These are phyloP conservation scores for Macadamia tetraphylla DNA, from an alignment of 164 flowering plant genomes.

Conservation along the genomic window DNA sequence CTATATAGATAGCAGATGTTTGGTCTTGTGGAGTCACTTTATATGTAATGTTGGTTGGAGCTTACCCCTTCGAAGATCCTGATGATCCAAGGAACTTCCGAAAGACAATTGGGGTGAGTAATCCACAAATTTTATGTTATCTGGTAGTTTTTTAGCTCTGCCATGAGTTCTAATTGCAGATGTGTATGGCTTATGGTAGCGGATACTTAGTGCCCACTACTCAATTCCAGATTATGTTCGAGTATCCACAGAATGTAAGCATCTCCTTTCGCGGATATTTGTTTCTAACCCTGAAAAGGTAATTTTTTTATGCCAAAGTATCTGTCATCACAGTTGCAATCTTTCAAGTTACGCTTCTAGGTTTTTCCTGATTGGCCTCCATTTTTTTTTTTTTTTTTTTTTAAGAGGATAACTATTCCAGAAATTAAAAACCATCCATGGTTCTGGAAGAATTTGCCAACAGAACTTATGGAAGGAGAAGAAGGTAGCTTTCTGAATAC, in stretches of 20 bases:
- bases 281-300: conserved; percentile 80
- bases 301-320: conserved; percentile 2
- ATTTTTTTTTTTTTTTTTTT: conserved; percentile 7
- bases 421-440: conserved; percentile 72
- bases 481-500: conserved; percentile 22
- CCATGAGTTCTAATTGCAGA: background rate
- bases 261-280: conserved; percentile 67
- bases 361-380: background rate
- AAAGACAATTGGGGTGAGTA: conserved; percentile 62
- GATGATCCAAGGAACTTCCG: conserved; percentile 72
- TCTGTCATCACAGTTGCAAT: no score
- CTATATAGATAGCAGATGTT: conserved; percentile 69
- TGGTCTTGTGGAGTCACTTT: conserved; percentile 97
- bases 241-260: conserved; percentile 58
- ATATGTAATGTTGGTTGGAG: conserved; percentile 83
- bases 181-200: conserved; percentile 32
- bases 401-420: conserved; percentile 64
- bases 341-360: background rate
- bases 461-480: conserved; percentile 52
- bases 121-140: background rate
- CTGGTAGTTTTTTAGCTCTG: background rate
- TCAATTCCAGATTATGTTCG: conserved; percentile 70
- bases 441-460: conserved; percentile 73
- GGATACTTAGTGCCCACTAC: conserved; percentile 70
- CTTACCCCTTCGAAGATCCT: conserved; percentile 87